Percentiles rank a stretch among this genome's conserved stretches.
phyloP scores from a whole-genome alignment of 2,329 filamentous ascomycete species.

The Pseudopithomyces maydicus region DNA sequence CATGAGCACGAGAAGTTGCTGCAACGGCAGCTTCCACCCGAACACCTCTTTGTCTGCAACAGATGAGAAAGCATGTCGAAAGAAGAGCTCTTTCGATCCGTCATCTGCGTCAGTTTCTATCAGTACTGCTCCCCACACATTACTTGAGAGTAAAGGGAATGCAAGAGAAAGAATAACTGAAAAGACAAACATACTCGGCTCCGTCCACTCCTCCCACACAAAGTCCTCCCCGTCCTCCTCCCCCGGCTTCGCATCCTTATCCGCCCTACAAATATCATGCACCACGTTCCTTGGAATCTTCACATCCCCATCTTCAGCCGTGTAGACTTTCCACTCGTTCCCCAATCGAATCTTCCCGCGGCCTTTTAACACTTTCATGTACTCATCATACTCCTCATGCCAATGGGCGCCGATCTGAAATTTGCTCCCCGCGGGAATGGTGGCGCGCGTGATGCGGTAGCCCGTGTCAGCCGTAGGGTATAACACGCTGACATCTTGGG shows the following conservation, averaged over 20 bases:
- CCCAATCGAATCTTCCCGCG: slow-evolving; percentile 13
- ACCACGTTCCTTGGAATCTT: slow-evolving; percentile 8
- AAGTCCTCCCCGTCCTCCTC: slow-evolving; percentile 10
- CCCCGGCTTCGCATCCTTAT: background rate
- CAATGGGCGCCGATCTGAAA: slow-evolving; percentile 15
- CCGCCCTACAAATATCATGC: slow-evolving; percentile 13
- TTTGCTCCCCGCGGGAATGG: slow-evolving; percentile 11
- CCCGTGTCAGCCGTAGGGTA: slow-evolving; percentile 6
- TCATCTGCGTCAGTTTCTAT: slow-evolving; percentile 8
- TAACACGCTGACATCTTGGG: slow-evolving; percentile 7
- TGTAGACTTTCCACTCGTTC: slow-evolving; percentile 2
- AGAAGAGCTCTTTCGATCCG: slow-evolving; percentile 17
- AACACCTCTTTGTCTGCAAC: slow-evolving; percentile 6
- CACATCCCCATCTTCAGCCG: slow-evolving; percentile 13
- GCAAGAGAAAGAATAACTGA: background rate
- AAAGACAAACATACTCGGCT: slow-evolving; percentile 8
- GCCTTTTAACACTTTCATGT: slow-evolving; percentile 12
- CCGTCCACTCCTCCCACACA: slow-evolving; percentile 12
- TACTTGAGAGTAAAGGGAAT: too few species aligned
- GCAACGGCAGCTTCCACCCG: slow-evolving; percentile 16
- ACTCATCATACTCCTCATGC: slow-evolving; percentile 17
- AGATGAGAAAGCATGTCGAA: slow-evolving; percentile 11
- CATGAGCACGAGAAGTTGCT: slow-evolving; percentile 11
- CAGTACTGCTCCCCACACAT: too few species aligned
- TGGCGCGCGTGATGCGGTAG: slow-evolving; percentile 5